Base-by-base conservation (phyloP, 2,329 filamentous ascomycete genomes). In the Diplodia seriata region DNA sequence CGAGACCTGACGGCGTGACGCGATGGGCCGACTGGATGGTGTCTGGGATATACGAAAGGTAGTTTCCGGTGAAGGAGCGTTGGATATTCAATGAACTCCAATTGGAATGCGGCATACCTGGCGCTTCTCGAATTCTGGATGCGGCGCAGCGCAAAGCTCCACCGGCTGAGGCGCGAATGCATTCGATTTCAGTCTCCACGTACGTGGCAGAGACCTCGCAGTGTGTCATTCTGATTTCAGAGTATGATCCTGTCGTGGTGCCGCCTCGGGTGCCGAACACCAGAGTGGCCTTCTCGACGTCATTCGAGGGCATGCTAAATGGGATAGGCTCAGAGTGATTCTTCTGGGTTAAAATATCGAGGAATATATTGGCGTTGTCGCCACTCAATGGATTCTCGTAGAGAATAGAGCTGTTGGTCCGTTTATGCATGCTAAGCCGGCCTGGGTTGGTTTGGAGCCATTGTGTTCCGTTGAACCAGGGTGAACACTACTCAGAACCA, bases 171-270 rank as follows among this genome's bases (percentile, higher is more conserved):
- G n/a, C 8, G 2, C 64, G 63, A 2, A 31, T 23, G 50, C 68
- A 69, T 14, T 53, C 3, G 4, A 69, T 31, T 2, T 53, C 18
- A 1, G 38, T 31, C 0, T 69, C 64, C 1, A 64, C 64, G 23
- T 67, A 69, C 1, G 33, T 6, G 4, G 55, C 54, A 0, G 26
- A 38, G 1, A 29, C 14, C 20, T n/a, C 40, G 59, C 57, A 29
- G 65, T n/a, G 8, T 70, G 53, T n/a, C 70, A 66, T 40, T 1
- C 9, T 55, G 11, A 66, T 11, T 72, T 31, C 9, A 3, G 18
- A 18, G 49, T 8, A 2, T 5, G n/a, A 11, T 0, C 23, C 2
- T 4, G 33, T 36, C 8, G 1, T 9, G 7, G 3, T 23, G 18
- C 11, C 36, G 2, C 40, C 40, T 4, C 40, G 2, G 3, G 36